phyloP scores from a whole-genome alignment of 345 rosid genomes.

The Salix exigua region DNA sequence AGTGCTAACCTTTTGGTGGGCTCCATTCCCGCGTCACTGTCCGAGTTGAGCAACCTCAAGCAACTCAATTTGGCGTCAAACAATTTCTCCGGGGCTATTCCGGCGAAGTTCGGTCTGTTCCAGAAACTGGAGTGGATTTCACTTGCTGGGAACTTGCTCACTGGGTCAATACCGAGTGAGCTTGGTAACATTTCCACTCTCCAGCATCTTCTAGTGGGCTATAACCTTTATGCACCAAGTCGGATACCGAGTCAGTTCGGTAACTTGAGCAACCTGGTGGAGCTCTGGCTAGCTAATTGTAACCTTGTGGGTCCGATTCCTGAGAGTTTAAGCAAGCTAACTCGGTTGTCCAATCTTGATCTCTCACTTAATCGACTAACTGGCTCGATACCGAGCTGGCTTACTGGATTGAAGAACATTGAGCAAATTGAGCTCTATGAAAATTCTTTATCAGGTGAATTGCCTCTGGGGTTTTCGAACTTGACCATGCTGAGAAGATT shows the following conservation, averaged over 20 bases:
- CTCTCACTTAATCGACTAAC: conserved; percentile 47
- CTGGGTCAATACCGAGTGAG: conserved; percentile 45
- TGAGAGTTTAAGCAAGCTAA: conserved; percentile 29
- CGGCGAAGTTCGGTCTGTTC: conserved; percentile 13
- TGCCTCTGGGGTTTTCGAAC: conserved; percentile 49
- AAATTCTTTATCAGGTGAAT: conserved; percentile 65
- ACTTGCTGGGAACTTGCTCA: conserved; percentile 18
- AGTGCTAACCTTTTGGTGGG: conserved; percentile 48
- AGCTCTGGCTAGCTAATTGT: conserved; percentile 58
- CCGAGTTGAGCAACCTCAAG: conserved; percentile 44
- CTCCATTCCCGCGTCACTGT: conserved; percentile 50
- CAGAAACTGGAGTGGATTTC: neutral
- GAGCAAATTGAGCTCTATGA: conserved; percentile 67
- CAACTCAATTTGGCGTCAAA: conserved; percentile 41
- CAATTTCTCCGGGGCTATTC: conserved; percentile 62
- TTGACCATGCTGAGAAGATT: conserved; percentile 44
- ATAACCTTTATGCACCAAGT: conserved; percentile 54
- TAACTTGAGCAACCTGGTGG: conserved; percentile 48
- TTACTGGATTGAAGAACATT: conserved; percentile 41
- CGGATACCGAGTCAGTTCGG: conserved; percentile 47
- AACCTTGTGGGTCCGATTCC: conserved; percentile 59
- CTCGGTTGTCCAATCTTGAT: conserved; percentile 48
- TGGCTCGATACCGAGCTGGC: conserved; percentile 62
- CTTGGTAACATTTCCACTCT: conserved; percentile 67
- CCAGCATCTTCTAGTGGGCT: conserved; percentile 46